Evolutionary conservation across 1,139 yeast genomes (phyloP).

Genomic region (Blastobotrys petasosporus): DNA sequence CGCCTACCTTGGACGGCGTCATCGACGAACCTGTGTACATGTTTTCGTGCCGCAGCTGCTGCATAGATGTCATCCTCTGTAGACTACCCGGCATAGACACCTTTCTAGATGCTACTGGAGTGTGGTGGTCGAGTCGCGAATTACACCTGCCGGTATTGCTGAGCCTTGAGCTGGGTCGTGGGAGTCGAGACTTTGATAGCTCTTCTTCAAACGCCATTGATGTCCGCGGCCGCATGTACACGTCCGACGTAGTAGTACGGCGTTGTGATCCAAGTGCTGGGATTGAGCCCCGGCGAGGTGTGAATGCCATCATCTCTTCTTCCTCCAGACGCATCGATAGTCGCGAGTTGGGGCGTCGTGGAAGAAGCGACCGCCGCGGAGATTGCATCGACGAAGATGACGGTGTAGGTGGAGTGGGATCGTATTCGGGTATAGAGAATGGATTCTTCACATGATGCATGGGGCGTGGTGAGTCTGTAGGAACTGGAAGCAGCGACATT

Average conservation of each 20-base stretch:
- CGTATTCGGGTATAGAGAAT: background rate
- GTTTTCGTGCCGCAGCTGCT: background rate
- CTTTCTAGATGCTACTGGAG: slow-evolving; percentile 1
- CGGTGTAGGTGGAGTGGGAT: no score
- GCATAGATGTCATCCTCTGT: slow-evolving; percentile 2
- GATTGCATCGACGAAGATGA: no score
- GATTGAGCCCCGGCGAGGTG: no score
- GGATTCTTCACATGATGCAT: slow-evolving; percentile 10
- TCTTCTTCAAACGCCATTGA: background rate
- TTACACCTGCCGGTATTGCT: background rate
- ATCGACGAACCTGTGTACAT: background rate
- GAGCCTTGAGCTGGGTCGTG: background rate
- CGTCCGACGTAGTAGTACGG: no score
- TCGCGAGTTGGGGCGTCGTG: no score
- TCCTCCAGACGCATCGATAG: no score
- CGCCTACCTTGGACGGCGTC: background rate
- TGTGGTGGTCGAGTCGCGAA: background rate
- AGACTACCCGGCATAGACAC: slow-evolving; percentile 1
- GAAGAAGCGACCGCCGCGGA: no score
- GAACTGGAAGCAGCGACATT: slow-evolving; percentile 9
- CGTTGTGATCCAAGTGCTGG: no score
- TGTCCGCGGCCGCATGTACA: slow-evolving; percentile 3
- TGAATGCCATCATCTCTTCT: no score
- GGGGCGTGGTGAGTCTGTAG: slow-evolving; percentile 11
- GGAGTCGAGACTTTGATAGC: background rate